phyloP scores from a whole-genome alignment of 2,329 filamentous ascomycete genomes.

The Aphanoascus verrucosus region DNA sequence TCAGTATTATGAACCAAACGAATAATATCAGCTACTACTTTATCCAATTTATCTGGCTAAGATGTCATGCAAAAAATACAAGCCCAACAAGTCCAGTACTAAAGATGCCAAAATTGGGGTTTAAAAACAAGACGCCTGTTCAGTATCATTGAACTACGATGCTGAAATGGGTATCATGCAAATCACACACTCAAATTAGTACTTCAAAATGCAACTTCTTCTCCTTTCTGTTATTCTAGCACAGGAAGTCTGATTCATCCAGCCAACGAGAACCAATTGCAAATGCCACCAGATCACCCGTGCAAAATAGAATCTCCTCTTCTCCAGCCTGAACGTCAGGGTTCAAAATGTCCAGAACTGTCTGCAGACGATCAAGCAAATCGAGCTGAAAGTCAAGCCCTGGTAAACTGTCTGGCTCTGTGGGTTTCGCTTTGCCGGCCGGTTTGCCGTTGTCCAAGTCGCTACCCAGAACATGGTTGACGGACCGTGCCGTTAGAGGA shows the following conservation, averaged over 20 bases:
- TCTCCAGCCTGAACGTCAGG: conserved; percentile 27
- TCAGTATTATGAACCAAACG: no score
- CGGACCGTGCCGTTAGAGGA: conserved; percentile 26
- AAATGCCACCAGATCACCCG: conserved; percentile 35
- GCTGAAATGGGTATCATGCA: background rate
- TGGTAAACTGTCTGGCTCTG: conserved; percentile 13
- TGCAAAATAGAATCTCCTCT: conserved; percentile 34
- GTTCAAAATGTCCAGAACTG: conserved; percentile 26
- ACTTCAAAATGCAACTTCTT: background rate
- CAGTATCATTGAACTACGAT: no score
- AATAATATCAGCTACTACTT: no score
- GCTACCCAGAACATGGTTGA: conserved; percentile 20
- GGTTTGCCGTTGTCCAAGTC: background rate
- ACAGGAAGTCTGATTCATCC: conserved; percentile 31
- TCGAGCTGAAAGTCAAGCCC: conserved; percentile 19
- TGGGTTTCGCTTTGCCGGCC: background rate
- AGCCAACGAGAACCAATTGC: conserved; percentile 36
- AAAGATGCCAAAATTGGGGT: no score
- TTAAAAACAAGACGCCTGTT: no score
- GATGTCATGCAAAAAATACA: no score
- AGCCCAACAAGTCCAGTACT: no score
- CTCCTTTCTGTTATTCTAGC: conserved; percentile 5
- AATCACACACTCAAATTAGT: no score
- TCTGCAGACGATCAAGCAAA: conserved; percentile 25
- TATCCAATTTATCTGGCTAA: no score